Evolutionary conservation across 495 filamentous ascomycete species (phyloP).

Genomic region (Penicillium herquei): DNA sequence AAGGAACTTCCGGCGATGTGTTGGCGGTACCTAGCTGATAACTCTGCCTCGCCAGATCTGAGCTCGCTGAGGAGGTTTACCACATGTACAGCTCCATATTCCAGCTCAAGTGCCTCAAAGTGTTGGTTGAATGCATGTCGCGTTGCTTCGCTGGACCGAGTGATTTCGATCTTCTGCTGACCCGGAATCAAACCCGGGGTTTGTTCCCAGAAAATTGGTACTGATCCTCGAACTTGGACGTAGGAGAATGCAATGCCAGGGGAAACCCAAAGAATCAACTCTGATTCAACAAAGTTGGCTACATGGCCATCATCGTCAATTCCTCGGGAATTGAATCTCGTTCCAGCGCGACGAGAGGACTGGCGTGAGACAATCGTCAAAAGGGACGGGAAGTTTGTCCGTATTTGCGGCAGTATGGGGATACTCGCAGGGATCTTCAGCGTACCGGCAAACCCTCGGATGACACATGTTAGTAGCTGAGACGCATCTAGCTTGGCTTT

Average conservation of each 20-base stretch:
- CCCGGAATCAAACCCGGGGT: conserved; percentile 80
- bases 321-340: conserved; percentile 91
- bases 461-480: conserved; percentile 87
- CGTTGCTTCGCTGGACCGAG: conserved; percentile 84
- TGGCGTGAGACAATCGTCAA: conserved; percentile 89
- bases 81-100: conserved; percentile 87
- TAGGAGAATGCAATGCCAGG: conserved; percentile 85
- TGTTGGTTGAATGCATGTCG: conserved; percentile 96
- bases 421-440: conserved; percentile 74
- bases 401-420: conserved; percentile 42
- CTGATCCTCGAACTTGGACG: conserved; percentile 84
- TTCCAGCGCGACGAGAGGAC: conserved; percentile 89
- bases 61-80: conserved; percentile 88
- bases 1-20: conserved; percentile 71
- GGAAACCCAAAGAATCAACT: conserved; percentile 68
- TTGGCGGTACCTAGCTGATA: conserved; percentile 73
- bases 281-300: conserved; percentile 82
- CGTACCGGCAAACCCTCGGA: conserved; percentile 85
- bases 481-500: conserved; percentile 75
- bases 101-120: conserved; percentile 75
- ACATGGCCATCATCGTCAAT: conserved; percentile 98
- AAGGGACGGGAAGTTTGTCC: conserved; percentile 71
- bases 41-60: conserved; percentile 77
- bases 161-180: conserved; percentile 92
- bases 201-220: conserved; percentile 98